These are phyloP conservation scores for Quercus phellos DNA, from an alignment of 331 rosid genomes.

Conservation along the genomic window DNA sequence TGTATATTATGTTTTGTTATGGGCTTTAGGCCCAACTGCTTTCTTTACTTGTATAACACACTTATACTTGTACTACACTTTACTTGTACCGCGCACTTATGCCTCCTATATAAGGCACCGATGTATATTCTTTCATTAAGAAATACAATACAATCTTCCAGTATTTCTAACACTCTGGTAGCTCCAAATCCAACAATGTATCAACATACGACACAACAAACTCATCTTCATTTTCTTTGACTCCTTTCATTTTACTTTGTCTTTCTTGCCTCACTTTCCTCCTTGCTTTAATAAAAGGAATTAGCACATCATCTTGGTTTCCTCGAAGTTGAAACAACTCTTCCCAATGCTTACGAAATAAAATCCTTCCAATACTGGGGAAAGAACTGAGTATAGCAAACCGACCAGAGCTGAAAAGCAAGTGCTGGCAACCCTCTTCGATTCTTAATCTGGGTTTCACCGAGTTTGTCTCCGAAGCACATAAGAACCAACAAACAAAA, in stretches of 20 bases:
- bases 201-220: conserved; percentile 42
- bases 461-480: conserved; percentile 65
- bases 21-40: too few relatives aligned
- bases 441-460: conserved; percentile 41
- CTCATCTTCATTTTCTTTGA: conserved; percentile 9
- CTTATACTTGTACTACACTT: too few relatives aligned
- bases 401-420: conserved; percentile 23
- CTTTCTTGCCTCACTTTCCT: conserved; percentile 6
- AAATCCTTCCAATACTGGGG: conserved; percentile 36
- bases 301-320: conserved; percentile 31
- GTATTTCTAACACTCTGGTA: too few relatives aligned
- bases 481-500: conserved; percentile 46
- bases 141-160: too few relatives aligned
- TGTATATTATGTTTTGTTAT: too few relatives aligned
- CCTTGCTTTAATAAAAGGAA: conserved; percentile 50
- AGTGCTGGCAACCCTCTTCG: conserved; percentile 23
- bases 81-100: too few relatives aligned
- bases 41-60: too few relatives aligned
- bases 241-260: not conserved
- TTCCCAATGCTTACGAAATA: conserved; percentile 45
- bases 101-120: too few relatives aligned
- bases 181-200: conserved; percentile 38
- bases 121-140: too few relatives aligned
- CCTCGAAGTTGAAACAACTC: conserved; percentile 32
- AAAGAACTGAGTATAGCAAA: conserved; percentile 39